A percentile compares a stretch with the other conserved stretches of the same genome.
These are phyloP conservation scores for Chenopodium album DNA, from an alignment of 148 eudicot species.

Conservation along the genomic window DNA sequence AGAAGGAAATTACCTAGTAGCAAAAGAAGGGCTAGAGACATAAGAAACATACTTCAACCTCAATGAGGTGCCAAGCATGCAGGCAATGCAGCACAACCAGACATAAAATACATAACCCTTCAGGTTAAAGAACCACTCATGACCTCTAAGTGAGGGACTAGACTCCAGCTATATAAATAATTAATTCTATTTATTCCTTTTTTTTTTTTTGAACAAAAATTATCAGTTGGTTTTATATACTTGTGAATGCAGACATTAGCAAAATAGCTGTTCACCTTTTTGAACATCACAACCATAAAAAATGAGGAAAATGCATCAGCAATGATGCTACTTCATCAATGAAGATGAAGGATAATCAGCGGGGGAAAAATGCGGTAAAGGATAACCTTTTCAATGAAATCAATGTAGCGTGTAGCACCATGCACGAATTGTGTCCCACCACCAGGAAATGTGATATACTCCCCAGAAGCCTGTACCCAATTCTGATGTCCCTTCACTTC, in stretches of 20 bases:
- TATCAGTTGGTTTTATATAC: not conserved
- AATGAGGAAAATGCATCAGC: slow-evolving; percentile 1
- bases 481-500: slow-evolving; percentile 71
- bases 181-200: not conserved
- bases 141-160: not conserved
- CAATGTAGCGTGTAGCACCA: slow-evolving; percentile 63
- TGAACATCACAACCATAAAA: slow-evolving; percentile 7
- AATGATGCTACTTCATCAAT: not conserved
- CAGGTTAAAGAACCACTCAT: not conserved
- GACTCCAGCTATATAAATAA: not conserved
- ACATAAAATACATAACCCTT: not conserved
- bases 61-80: not conserved
- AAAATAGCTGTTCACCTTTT: not conserved
- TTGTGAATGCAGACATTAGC: not conserved
- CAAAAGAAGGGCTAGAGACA: not conserved
- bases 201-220: not conserved
- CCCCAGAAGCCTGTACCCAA: slow-evolving; percentile 66
- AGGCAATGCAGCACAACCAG: not conserved
- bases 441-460: slow-evolving; percentile 65
- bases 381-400: slow-evolving; percentile 49
- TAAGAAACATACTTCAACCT: not conserved
- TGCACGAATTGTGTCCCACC: slow-evolving; percentile 71
- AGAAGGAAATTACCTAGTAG: not conserved
- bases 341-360: not conserved
- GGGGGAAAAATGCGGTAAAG: not conserved